phyloP scores from a whole-genome alignment of 2,329 filamentous ascomycete genomes.

The Paecilomyces niveus region DNA sequence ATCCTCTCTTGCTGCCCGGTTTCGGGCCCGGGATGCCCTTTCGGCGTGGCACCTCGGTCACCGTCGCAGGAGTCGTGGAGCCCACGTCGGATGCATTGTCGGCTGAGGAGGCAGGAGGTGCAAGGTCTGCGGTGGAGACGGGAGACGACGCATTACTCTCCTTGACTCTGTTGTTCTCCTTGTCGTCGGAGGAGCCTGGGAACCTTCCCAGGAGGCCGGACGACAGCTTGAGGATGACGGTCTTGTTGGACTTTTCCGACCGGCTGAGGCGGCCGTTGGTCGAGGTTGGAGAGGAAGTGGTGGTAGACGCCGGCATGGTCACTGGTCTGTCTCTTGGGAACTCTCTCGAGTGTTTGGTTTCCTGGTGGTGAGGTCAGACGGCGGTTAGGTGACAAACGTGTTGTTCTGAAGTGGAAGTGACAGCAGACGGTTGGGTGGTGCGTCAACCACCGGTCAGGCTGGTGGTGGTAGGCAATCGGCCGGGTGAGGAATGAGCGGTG shows the following conservation, averaged over 20 bases:
- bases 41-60: conserved; percentile 55
- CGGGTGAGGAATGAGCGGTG: conserved; percentile 10
- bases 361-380: conserved; percentile 3
- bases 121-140: conserved; percentile 27
- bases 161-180: conserved; percentile 16
- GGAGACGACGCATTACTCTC: conserved; percentile 27
- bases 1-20: conserved; percentile 53
- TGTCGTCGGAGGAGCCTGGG: conserved; percentile 13
- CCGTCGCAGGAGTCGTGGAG: conserved; percentile 34
- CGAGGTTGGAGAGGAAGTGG: conserved; percentile 17
- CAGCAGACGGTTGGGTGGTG: conserved; percentile 7
- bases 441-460: conserved; percentile 5
- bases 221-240: conserved; percentile 34
- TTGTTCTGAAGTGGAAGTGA: conserved; percentile 4
- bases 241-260: conserved; percentile 14
- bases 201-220: conserved; percentile 30
- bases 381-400: conserved; percentile 4
- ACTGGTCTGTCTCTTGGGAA: background rate
- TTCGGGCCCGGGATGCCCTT: conserved; percentile 68
- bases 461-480: conserved; percentile 8
- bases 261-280: conserved; percentile 30
- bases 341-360: background rate
- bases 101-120: conserved; percentile 28
- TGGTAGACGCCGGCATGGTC: conserved; percentile 17
- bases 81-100: conserved; percentile 35